Percentiles rank a stretch among this genome's conserved stretches.
Evolutionary conservation across 768 basidiomycete genomes (phyloP).

Genomic region (Chalciporus piperatus): DNA sequence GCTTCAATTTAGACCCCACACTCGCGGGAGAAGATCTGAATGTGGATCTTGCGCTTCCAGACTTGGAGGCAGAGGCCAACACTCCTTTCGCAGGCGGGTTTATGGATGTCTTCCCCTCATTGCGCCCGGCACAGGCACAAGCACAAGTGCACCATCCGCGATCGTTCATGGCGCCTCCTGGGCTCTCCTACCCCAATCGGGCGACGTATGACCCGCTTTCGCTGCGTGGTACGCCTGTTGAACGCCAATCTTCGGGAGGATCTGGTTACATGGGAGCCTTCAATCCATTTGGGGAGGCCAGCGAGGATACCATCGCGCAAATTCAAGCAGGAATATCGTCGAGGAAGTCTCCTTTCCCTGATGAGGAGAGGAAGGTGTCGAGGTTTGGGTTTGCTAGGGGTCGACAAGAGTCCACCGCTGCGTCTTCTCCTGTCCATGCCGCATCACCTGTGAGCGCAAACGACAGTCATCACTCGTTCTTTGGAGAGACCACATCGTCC

Average conservation of each 20-base stretch:
- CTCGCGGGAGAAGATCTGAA: constrained; percentile 50
- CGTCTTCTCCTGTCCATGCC: constrained; percentile 59
- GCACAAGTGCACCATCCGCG: constrained; percentile 23
- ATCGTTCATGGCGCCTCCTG: constrained; percentile 50
- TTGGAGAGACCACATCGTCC: constrained; percentile 36
- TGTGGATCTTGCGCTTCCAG: constrained; percentile 40
- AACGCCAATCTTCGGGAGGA: constrained; percentile 44
- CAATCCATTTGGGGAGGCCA: constrained; percentile 71
- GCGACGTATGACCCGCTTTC: constrained; percentile 56
- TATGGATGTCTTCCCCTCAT: constrained; percentile 66
- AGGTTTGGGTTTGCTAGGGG: constrained; percentile 81
- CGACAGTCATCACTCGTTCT: constrained; percentile 49
- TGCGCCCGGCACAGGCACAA: constrained; percentile 38
- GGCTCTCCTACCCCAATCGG: constrained; percentile 48
- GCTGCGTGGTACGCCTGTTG: constrained; percentile 39
- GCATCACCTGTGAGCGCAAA: constrained; percentile 53
- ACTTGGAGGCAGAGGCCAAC: constrained; percentile 45
- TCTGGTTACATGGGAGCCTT: constrained; percentile 71
- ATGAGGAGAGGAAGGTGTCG: constrained; percentile 64
- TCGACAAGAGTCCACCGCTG: constrained; percentile 53
- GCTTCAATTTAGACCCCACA: constrained; percentile 83
- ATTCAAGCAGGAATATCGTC: constrained; percentile 29
- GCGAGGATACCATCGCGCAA: constrained; percentile 43
- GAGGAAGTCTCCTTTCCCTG: constrained; percentile 48
- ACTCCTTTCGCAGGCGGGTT: constrained; percentile 65